Base-by-base conservation (phyloP, 495 filamentous ascomycete genomes). In the Penicillium malachiteum region DNA sequence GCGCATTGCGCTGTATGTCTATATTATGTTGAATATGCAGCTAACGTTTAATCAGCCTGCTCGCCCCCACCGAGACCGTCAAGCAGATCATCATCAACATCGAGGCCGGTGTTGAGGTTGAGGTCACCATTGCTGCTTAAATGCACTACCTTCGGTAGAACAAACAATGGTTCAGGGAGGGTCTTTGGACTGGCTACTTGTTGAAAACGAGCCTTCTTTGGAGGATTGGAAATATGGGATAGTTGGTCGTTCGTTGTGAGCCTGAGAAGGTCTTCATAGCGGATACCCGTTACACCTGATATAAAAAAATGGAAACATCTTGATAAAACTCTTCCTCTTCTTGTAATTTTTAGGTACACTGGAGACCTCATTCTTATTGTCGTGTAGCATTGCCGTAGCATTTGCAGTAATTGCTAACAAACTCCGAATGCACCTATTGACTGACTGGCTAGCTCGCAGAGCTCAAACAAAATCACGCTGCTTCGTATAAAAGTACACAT, bases 51-150 rank as follows among this genome's bases (percentile, higher is more conserved):
- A 62, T 56, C 63, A 93, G 91, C 80, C 81, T 97, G 54, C 94
- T 93, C 75, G 94, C 94, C 57, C 94, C 94, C 52, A 98, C 94
- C 66, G 94, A 98, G 84, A 91, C 96, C 57, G 94, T 98, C 76
- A 98, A 98, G 87, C 92, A 96, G 85, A 97, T 98, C 84, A 98
- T 98, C 76, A 92, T 97, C 83, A 98, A 98, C 84, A 97, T 98
- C 77, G 94, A 98, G 87, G 94, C 94, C 58, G 94, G 94, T 83
- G 94, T 98, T 73, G 94, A 98, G 86, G 94, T 98, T 68, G 94
- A 98, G 85, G 94, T 98, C 65, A 98, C 94, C 69, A 98, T 98
- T 81, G 94, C 94, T 74, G 93, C 94, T 75, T 98, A 91, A 84
- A 72, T 68, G 55, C 38, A 42, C 53, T 63, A 58, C 54, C 53